Conservation (phyloP, 2,329 filamentous ascomycete species). For the Pseudogymnoascus verrucosus region DNA sequence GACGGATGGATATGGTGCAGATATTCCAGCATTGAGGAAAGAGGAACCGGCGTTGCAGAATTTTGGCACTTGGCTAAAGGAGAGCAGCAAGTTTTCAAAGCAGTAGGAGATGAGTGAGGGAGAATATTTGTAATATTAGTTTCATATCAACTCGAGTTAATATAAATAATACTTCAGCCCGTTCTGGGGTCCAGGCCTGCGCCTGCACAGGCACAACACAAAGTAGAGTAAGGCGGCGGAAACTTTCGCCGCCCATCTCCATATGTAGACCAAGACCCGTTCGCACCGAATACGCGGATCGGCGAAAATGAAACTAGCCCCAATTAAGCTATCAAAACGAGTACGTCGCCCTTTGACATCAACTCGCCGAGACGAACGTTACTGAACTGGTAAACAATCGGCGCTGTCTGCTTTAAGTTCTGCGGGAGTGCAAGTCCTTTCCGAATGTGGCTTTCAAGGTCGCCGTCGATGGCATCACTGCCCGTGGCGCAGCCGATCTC, state of each 20-base stretch:
- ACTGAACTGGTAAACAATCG: not conserved
- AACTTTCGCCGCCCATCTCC: not conserved
- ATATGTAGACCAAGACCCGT: not conserved
- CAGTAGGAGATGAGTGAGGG: not conserved
- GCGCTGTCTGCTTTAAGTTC: not conserved
- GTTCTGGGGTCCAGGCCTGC: not conserved
- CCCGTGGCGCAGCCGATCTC: not conserved
- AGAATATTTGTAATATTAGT: not conserved
- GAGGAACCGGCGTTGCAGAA: constrained; percentile 16
- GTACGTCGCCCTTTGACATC: not conserved
- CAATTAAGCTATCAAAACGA: not conserved
- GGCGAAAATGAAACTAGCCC: not conserved
- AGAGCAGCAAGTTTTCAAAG: constrained; percentile 13
- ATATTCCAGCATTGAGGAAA: constrained; percentile 22
- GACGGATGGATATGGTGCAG: constrained; percentile 29
- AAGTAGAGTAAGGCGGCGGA: not conserved
- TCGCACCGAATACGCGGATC: not conserved
- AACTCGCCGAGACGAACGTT: not conserved
- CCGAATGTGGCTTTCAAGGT: not conserved
- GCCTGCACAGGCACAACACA: not conserved
- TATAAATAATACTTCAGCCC: not conserved
- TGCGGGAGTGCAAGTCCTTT: not conserved
- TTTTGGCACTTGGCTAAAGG: constrained; percentile 17
- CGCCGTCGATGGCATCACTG: not conserved
- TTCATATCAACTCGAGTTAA: not conserved